Base-by-base conservation (phyloP, 768 basidiomycete genomes). In the Serendipita sp. region DNA sequence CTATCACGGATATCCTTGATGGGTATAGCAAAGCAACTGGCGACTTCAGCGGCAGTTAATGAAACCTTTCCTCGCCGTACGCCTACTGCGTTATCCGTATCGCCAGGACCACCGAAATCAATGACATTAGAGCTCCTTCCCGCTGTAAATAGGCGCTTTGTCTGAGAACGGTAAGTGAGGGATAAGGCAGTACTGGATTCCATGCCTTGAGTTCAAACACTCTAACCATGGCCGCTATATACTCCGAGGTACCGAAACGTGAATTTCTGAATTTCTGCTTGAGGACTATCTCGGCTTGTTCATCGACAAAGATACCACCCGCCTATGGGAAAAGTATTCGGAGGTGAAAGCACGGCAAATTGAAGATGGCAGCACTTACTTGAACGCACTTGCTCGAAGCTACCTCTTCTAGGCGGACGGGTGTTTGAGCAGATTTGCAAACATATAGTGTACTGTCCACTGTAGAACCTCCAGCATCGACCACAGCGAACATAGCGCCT, bases 71-170 rank as follows among this genome's bases (percentile, higher is more conserved):
- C 56, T 38, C 35, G n/a, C 28, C 10, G 24, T 24, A 60, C 35
- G 4, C 56, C 56, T 4, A 32, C 30, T 34, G 47, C 30, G 24
- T 18, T 54, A 32, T 65, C 65, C 1, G 41, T 65, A 32, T 65
- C 65, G 54, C 51, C 53, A 0, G 18, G 38, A 18, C 65, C 30
- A 45, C 65, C 65, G 35, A 65, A 56, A 3, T 54, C 10, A 30
- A 65, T 60, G 11, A 65, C 53, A 37, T 13, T 18, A 2, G 65
- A 41, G 11, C 30, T 38, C 4, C 0, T 15, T 16, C 24, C 35
- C 1, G 30, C 65, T 24, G 56, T 53, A 47, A 65, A 65, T 7
- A 58, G 38, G 10, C 65, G 65, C 56, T 65, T 65, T 24, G 65
- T 65, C 54, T 65, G 44, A n/a, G 48, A 51, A 24, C 8, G 0